Evolutionary conservation across 495 filamentous ascomycete species (phyloP), one percentile per base, ranked within the genome.

Genomic region (Schizothecium vesticola): DNA sequence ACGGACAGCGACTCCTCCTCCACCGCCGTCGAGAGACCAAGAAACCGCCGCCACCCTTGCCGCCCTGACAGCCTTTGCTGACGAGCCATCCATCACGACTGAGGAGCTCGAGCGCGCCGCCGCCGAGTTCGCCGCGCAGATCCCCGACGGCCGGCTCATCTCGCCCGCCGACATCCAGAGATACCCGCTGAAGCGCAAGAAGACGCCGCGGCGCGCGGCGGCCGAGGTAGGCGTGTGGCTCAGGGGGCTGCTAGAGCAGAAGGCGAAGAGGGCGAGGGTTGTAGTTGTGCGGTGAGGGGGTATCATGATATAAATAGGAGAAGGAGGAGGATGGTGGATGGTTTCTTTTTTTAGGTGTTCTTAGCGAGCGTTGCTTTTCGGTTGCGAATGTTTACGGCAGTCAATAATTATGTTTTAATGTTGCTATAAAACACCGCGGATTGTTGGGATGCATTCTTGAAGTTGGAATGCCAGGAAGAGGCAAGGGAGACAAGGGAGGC

Each of bases 161-260:
- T 86, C 85, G 8, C 89, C 90, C 0, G 90, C 90, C 4, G 88
- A 92, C 73, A 85, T 93, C 59, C 90, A 92, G 74, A 88, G 88
- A 2, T 91, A 86, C 73, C 73, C 92, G 26, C 75, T 92, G 21
- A 87, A 85, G 71, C 78, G 87, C 59, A 90, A 89, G 76, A 87
- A 86, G 72, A 80, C 81, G 55, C 89, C 90, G 19, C 76, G 80
- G 36, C 78, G 78, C 61, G 89, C 90, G 29, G 67, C 89, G n/a
- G 75, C 74, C 21, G 83, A 87, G 68, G 85, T 85, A 0, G 82
- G 76, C 24, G 70, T 28, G 13, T 92, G 90, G 90, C 82, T 84
- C 5, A 76, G 80, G 22, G 80, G 78, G 10, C 73, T 84, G 70
- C 21, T 85, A 22, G 73, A 76, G 60, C 79, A 79, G 71, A 85